Conservation (phyloP, 305 asterid species). For the Fraxinus nigra region DNA sequence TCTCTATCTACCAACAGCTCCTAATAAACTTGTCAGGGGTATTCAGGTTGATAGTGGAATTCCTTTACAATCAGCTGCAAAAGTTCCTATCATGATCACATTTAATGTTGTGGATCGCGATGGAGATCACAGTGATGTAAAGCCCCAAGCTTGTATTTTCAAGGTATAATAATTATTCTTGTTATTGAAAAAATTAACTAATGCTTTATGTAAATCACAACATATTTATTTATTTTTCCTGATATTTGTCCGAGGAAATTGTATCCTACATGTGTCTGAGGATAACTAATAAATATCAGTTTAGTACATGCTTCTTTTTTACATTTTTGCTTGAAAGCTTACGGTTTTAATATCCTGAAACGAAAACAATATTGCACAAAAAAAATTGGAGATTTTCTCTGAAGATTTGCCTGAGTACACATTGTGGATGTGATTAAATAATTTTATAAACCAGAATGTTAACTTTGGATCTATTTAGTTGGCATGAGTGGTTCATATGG, state of each 20-base stretch:
- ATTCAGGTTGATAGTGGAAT: constrained; percentile 94
- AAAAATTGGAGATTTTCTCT: background rate
- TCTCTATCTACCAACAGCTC: constrained; percentile 96
- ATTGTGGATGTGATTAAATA: background rate
- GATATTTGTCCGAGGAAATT: too few relatives aligned
- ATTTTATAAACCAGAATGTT: background rate
- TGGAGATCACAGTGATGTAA: constrained; percentile 72
- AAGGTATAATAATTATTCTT: constrained; percentile 54
- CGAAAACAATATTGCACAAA: background rate
- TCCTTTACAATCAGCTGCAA: constrained; percentile 97
- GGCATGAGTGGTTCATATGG: background rate
- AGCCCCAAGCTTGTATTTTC: constrained; percentile 96
- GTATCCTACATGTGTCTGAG: background rate
- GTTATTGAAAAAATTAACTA: background rate
- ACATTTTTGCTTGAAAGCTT: background rate
- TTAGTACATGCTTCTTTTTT: background rate
- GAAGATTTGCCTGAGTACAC: background rate
- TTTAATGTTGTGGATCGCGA: constrained; percentile 88
- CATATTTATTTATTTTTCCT: too few relatives aligned
- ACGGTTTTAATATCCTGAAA: background rate
- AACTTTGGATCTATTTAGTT: background rate
- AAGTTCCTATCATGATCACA: constrained; percentile 98
- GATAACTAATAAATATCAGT: background rate
- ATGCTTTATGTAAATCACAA: background rate
- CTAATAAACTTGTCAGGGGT: constrained; percentile 82